Evolutionary conservation across 495 filamentous ascomycete species (phyloP).

Genomic region (Choiromyces venosus): DNA sequence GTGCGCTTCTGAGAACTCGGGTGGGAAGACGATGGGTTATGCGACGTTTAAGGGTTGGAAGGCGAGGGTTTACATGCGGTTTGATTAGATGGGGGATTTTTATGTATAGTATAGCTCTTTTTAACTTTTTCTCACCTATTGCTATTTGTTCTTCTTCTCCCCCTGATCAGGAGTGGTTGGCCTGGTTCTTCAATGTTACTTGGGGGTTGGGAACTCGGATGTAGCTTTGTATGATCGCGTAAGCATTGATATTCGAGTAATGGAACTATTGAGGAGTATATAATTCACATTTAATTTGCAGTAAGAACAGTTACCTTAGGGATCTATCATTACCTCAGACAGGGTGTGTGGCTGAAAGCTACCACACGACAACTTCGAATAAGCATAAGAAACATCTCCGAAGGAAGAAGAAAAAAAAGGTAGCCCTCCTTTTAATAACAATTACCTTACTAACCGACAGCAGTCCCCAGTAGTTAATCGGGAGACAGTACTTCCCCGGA

Average conservation of each 20-base stretch:
- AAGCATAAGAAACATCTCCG: neutral
- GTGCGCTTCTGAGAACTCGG: too few relatives aligned
- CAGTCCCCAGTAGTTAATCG: neutral
- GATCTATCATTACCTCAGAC: neutral
- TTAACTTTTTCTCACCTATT: too few relatives aligned
- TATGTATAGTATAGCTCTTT: too few relatives aligned
- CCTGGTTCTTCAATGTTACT: too few relatives aligned
- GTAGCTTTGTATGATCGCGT: too few relatives aligned
- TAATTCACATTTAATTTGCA: neutral
- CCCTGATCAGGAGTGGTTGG: too few relatives aligned
- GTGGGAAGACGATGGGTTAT: too few relatives aligned
- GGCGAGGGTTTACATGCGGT: too few relatives aligned
- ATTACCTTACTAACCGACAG: neutral
- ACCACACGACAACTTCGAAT: neutral
- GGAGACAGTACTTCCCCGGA: neutral
- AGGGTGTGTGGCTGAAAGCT: neutral
- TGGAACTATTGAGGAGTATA: neutral
- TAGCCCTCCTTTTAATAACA: neutral
- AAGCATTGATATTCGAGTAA: neutral
- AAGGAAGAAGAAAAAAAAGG: neutral
- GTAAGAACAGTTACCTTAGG: neutral
- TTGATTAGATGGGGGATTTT: too few relatives aligned
- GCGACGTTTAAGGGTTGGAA: too few relatives aligned
- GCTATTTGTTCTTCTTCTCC: too few relatives aligned
- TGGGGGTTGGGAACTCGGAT: too few relatives aligned